Base-by-base conservation (phyloP, 1,284 basidiomycete species). In the Ustilago curta region DNA sequence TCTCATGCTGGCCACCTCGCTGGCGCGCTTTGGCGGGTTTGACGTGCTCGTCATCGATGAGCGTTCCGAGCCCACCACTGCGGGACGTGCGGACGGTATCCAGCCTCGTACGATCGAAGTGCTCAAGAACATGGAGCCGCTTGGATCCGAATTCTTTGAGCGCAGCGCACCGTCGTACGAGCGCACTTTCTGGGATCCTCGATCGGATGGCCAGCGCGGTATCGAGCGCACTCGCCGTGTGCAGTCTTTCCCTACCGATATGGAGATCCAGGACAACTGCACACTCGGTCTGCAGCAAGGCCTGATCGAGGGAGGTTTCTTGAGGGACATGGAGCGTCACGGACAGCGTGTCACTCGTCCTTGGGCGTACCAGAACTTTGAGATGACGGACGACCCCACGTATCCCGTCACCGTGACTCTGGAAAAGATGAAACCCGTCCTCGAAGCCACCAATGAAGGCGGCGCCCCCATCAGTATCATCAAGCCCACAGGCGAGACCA, bases 51-150 rank as follows among this genome's bases (percentile, higher is more conserved):
- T 82, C 35, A 49, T 82, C 60, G 80, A 86, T 55, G 83, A 86
- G 71, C 82, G 86, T 14, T 79, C 85, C 11, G 80, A 82, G 45
- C 84, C 85, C 16, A 86, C 86, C 4, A 81, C 79, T 23, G 85
- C 85, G 3, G 86, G 86, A 3, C 70, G 86, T 35, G 86, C 86
- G 14, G 86, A 86, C 59, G 86, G 86, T 29, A 81, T 86, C 23
- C 86, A 86, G 73, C 85, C 85, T 1, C 84, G 79, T 21, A 82
- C 80, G 16, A 89, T 92, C 51, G 92, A 93, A 83, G 90, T 93
- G 7, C 85, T 93, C 25, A 76, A 76, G 39, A 84, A 83, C 74
- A 84, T 85, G 83, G 76, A 83, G 70, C 83, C 83, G 18, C 68
- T 85, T 2, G 83, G 83, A 47, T 64, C 71, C 39, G 82, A 84